Evolutionary conservation across 179 eudicot genomes (phyloP).

Genomic region (Sideroxylon spinosum): DNA sequence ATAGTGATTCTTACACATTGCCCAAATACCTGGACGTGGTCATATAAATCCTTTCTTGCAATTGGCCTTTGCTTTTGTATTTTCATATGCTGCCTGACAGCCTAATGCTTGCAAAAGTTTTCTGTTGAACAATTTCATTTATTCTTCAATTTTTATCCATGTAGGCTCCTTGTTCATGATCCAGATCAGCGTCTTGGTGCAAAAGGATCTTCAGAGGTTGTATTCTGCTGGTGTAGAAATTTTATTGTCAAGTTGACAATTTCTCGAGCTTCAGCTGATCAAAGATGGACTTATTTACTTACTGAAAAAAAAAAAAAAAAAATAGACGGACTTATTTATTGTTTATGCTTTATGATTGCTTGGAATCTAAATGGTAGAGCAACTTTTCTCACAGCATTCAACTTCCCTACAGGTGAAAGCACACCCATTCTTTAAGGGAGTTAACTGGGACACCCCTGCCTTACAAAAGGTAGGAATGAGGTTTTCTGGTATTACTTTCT

Average conservation of each 20-base stretch:
- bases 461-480: slow-evolving; percentile 42
- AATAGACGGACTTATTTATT: background rate
- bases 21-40: background rate
- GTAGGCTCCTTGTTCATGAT: slow-evolving; percentile 55
- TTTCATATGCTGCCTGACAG: background rate
- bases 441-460: slow-evolving; percentile 64
- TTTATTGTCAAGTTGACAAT: background rate
- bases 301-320: too few species aligned
- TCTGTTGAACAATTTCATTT: slow-evolving; percentile 12
- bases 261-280: background rate
- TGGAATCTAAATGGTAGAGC: slow-evolving; percentile 8
- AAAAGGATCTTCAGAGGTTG: slow-evolving; percentile 61
- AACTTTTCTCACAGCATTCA: slow-evolving; percentile 3
- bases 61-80: background rate
- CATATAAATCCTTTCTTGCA: background rate
- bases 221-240: slow-evolving; percentile 11
- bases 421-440: slow-evolving; percentile 58
- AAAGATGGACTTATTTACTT: background rate
- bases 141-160: background rate
- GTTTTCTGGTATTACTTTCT: background rate
- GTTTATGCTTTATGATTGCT: background rate
- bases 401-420: slow-evolving; percentile 45
- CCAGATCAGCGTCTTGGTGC: slow-evolving; percentile 59
- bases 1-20: too few species aligned
- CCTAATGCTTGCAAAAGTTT: background rate